Conservation (phyloP, 495 filamentous ascomycete species). For the Emericellopsis terricola region DNA sequence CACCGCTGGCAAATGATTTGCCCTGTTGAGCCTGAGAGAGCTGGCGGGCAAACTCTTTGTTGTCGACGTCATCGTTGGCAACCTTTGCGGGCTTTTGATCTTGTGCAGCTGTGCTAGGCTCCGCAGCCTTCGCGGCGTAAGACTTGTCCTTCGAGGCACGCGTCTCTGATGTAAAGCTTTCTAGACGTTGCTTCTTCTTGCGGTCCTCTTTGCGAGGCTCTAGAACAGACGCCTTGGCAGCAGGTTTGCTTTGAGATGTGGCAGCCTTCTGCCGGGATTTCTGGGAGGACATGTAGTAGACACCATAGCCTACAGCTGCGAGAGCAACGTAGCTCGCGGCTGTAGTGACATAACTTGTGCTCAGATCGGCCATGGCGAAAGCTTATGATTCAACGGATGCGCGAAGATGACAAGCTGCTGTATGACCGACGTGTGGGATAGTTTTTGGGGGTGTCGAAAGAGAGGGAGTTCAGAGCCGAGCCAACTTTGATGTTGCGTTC, state of each 20-base stretch:
- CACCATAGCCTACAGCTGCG: conserved; percentile 1
- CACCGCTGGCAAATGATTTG: conserved; percentile 35
- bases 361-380: too few relatives aligned
- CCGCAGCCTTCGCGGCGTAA: conserved; percentile 5
- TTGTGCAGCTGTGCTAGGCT: background rate
- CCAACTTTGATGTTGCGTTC: too few relatives aligned
- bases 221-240: too few relatives aligned
- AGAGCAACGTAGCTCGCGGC: conserved; percentile 1
- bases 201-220: conserved; percentile 2
- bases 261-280: conserved; percentile 23
- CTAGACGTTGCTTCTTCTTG: conserved; percentile 5
- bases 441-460: too few relatives aligned
- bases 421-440: too few relatives aligned
- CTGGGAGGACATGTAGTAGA: conserved; percentile 3
- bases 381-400: too few relatives aligned
- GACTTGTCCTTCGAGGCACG: conserved; percentile 14
- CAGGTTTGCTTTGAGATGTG: conserved; percentile 10
- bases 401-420: too few relatives aligned
- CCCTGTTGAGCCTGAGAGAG: conserved; percentile 47
- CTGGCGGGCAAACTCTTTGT: conserved; percentile 57
- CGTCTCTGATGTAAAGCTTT: conserved; percentile 12
- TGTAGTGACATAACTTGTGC: too few relatives aligned
- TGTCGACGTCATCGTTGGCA: conserved; percentile 38
- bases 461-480: too few relatives aligned
- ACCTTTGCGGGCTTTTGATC: conserved; percentile 16